phyloP scores from a whole-genome alignment of 2,329 filamentous ascomycete species.

The Beauveria asiatica region DNA sequence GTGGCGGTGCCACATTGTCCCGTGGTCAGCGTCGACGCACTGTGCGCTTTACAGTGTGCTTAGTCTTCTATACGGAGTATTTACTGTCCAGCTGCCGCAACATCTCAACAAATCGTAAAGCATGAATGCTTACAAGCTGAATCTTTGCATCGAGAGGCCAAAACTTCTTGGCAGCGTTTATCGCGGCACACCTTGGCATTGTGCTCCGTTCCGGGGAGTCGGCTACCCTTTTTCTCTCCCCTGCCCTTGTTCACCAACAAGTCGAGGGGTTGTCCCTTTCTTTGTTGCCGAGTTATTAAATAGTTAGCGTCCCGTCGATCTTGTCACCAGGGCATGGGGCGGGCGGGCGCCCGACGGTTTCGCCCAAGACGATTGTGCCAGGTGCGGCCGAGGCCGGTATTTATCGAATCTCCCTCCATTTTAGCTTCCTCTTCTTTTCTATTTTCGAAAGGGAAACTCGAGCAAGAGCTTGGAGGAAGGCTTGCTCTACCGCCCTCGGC shows the following conservation, averaged over 20 bases:
- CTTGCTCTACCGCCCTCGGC: no score
- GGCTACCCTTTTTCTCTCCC: neutral
- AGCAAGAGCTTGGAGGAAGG: neutral
- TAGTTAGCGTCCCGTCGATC: neutral
- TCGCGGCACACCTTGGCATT: neutral
- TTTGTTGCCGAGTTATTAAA: no score
- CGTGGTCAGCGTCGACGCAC: neutral
- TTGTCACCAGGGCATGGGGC: neutral
- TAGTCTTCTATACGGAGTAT: no score
- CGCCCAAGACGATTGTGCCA: no score
- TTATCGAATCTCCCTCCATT: neutral
- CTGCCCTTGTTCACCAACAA: neutral
- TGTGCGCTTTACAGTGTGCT: neutral
- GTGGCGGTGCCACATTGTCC: neutral
- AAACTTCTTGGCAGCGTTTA: neutral
- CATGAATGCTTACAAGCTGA: neutral
- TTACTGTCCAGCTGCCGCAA: no score
- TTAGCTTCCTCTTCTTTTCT: neutral
- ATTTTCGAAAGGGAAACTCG: no score
- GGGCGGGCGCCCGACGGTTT: no score
- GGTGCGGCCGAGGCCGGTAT: no score
- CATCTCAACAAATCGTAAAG: neutral
- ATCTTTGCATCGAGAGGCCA: neutral
- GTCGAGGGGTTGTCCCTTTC: no score
- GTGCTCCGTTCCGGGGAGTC: neutral